Evolutionary conservation across 352 stramenopile species (phyloP), one percentile per base, ranked within the genome.

Genomic region (Globisporangium barbulae): DNA sequence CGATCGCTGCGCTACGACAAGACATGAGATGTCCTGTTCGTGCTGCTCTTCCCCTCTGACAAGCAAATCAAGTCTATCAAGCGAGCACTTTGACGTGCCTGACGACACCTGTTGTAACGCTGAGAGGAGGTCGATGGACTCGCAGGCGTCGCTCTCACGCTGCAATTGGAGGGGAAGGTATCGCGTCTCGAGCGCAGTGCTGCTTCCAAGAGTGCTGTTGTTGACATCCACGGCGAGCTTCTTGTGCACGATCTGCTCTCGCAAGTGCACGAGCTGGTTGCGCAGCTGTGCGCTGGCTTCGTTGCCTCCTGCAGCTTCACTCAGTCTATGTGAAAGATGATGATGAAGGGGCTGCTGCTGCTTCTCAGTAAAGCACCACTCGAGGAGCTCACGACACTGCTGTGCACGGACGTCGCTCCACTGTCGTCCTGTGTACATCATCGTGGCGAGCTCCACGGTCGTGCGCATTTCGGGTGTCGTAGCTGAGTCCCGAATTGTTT

Each of bases 351-450:
- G 4, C 30, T 55, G 45, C 4, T 41, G 35, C 4, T 41, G 35
- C 2, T 47, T 49, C 33, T 8, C 37, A 39, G 59, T 30, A 1
- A 83, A 65, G 21, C 75, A 83, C 67, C 58, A 81, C 17, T 22
- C 61, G 59, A 83, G 53, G 5, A 83, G 45, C 19, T 79, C 61
- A 65, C 59, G 59, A 4, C 73, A 83, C 67, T 83, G 73, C 22
- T 15, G 52, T 28, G 30, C 48, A 47, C 64, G 68, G 6, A 53
- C 35, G 25, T 69, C 35, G 28, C 54, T 54, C 61, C 61, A 70
- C 10, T 75, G 60, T 10, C 71, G 61, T 30, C 70, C 59, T 57
- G 68, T 74, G 64, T 84, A 84, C 53, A 80, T 31, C 13, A 80
- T 56, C 0, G 62, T 39, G 42, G 59, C 69, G 7, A 84, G 50